Conservation (phyloP, 1,139 yeast genomes). For the Yamadazyma atmosphaerica region DNA sequence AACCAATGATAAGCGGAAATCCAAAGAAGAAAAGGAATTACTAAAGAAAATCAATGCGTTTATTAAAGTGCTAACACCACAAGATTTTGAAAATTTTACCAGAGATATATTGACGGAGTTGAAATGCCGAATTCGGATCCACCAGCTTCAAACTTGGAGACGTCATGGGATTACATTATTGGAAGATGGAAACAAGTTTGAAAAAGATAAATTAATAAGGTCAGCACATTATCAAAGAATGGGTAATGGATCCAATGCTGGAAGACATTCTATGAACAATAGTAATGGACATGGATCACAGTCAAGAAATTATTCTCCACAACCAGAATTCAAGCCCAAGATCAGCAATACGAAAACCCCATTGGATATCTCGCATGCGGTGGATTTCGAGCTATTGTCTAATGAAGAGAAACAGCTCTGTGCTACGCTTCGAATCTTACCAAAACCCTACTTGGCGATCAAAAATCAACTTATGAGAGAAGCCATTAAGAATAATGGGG, state of each 20-base stretch:
- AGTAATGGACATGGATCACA: conserved; percentile 2
- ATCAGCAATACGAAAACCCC: conserved; percentile 45
- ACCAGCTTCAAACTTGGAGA: conserved; percentile 92
- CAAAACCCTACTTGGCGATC: conserved; percentile 91
- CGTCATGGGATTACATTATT: conserved; percentile 81
- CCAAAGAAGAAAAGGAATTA: conserved; percentile 88
- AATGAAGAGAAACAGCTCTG: conserved; percentile 87
- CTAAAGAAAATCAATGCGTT: conserved; percentile 74
- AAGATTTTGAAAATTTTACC: conserved; percentile 74
- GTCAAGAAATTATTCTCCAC: conserved; percentile 31
- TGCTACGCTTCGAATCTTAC: conserved; percentile 77
- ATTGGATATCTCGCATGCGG: conserved; percentile 76
- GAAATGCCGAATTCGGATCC: conserved; percentile 75
- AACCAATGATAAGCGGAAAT: conserved; percentile 72
- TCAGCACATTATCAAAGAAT: conserved; percentile 60
- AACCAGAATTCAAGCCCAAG: conserved; percentile 44
- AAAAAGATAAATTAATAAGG: conserved; percentile 76
- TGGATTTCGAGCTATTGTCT: conserved; percentile 79
- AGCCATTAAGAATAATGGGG: conserved; percentile 80
- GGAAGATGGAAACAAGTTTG: conserved; percentile 83
- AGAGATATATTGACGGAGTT: conserved; percentile 76
- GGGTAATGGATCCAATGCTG: conserved; percentile 45
- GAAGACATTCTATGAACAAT: conserved; percentile 24
- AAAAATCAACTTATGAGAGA: conserved; percentile 92
- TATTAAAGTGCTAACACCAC: conserved; percentile 76